Conservation (phyloP, 1,139 yeast genomes). For the Nakaseomyces sp. region DNA sequence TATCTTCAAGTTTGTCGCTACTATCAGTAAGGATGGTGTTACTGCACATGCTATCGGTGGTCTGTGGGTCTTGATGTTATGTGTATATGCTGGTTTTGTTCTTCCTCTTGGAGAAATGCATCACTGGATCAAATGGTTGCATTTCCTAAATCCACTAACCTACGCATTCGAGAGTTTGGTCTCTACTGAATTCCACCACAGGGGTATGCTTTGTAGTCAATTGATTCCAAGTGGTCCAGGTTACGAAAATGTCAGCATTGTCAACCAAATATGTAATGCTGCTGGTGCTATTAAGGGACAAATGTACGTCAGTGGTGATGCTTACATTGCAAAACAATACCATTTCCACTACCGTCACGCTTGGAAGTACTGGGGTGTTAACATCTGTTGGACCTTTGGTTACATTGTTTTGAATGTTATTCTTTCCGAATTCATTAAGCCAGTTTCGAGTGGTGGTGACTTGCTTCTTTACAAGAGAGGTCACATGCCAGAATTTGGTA, state of each 20-base stretch:
- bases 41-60: conserved; percentile 59
- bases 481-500: conserved; percentile 38
- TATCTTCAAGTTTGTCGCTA: conserved; percentile 53
- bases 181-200: conserved; percentile 49
- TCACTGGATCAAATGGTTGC: conserved; percentile 59
- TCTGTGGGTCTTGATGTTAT: conserved; percentile 42
- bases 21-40: conserved; percentile 45
- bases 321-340: conserved; percentile 35
- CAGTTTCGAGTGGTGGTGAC: conserved; percentile 50
- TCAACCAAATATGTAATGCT: conserved; percentile 41
- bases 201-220: conserved; percentile 40
- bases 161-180: conserved; percentile 50
- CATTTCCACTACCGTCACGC: conserved; percentile 43
- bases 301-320: conserved; percentile 41
- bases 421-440: conserved; percentile 45
- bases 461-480: conserved; percentile 49
- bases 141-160: conserved; percentile 48
- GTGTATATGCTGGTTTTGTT: conserved; percentile 53
- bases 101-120: conserved; percentile 50
- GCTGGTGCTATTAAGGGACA: conserved; percentile 42
- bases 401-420: conserved; percentile 40
- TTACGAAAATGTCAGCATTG: conserved; percentile 35
- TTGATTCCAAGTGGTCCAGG: conserved; percentile 49
- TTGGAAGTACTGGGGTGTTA: conserved; percentile 61
- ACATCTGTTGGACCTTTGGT: conserved; percentile 46